Evolutionary conservation across 2,329 filamentous ascomycete genomes (phyloP), one percentile per base, ranked within the genome.

Genomic region (Fonsecaea pedrosoi): DNA sequence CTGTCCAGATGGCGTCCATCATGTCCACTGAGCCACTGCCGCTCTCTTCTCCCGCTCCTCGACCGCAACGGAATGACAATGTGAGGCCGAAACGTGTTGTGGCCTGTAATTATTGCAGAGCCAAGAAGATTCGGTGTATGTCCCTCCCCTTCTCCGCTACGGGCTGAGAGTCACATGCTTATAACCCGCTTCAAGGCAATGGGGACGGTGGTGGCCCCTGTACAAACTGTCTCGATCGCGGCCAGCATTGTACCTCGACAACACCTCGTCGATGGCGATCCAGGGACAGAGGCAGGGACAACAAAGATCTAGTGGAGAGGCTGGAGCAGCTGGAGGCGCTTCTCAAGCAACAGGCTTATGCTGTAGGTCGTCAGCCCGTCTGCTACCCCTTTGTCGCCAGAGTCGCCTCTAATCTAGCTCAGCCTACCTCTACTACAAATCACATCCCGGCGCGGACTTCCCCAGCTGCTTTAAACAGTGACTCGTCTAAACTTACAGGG

Each of bases 61-160:
- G 37, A 18, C 18, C 32, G 21, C 55, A 25, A 25, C 34, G 34
- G 37, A 15, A 12, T 40, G 12, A 38, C 12, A 40, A 18, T 38
- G 32, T 13, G 55, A 15, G 37, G 32, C 21, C 37, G 15, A 40
- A 58, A 58, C 55, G 55, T 15, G 13, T 40, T 15, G 55, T 58
- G 55, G 55, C 55, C 13, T 58, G 55, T 25, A 40, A 58, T 38
- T 58, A 18, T 40, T 58, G 55, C 32, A 37, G 55, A 13, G 13
- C 37, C 4, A 65, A 55, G 45, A 65, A 65, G 34, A 60, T 65
- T 13, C 55, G 62, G 7, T 65, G 62, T 65, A 60, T 9, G 62
- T 42, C 25, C 25, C 25, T 25, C 25, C 25, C 35, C 38, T 18
- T 18, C 38, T 34, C 38, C 18, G 12, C 18, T 4, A 10, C 35